A percentile compares a stretch with the other conserved stretches of the same genome.
Evolutionary conservation across 2,329 filamentous ascomycete species (phyloP).

Genomic region (Diaporthe citriasiana): DNA sequence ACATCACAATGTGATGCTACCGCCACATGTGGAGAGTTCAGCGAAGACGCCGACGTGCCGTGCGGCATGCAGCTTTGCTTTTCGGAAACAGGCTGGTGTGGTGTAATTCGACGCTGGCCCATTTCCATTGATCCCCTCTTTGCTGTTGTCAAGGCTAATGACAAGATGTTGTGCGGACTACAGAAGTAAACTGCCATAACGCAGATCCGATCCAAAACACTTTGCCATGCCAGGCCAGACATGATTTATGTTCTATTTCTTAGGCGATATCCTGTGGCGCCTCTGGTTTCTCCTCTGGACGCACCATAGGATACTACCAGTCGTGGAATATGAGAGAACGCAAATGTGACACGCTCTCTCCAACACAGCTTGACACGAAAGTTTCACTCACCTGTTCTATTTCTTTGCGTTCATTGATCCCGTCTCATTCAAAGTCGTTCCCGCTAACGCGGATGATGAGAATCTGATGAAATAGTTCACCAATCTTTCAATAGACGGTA

Average conservation of each 20-base stretch:
- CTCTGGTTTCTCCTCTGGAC: constrained; percentile 46
- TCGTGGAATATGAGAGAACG: constrained; percentile 44
- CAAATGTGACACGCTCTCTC: constrained; percentile 51
- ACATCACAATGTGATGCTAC: neutral
- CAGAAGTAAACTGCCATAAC: neutral
- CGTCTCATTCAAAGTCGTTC: constrained; percentile 46
- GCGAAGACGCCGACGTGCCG: neutral
- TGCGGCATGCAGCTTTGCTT: neutral
- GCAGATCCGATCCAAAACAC: neutral
- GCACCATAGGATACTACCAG: constrained; percentile 56
- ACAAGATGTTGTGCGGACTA: neutral
- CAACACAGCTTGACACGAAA: constrained; percentile 51
- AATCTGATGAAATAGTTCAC: constrained; percentile 47
- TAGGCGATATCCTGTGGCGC: neutral
- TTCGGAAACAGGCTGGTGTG: constrained; percentile 1
- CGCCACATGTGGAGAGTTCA: neutral
- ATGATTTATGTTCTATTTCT: neutral
- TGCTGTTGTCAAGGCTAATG: neutral
- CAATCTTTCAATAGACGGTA: constrained; percentile 43
- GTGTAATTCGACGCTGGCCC: neutral
- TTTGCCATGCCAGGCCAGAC: neutral
- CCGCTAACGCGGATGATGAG: constrained; percentile 45
- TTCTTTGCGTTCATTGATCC: constrained; percentile 51
- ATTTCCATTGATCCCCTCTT: neutral
- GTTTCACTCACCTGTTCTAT: constrained; percentile 52